Evolutionary conservation across 1,139 yeast species (phyloP), one percentile per base, ranked within the genome.

Genomic region (Meyerozyma elateridarum): DNA sequence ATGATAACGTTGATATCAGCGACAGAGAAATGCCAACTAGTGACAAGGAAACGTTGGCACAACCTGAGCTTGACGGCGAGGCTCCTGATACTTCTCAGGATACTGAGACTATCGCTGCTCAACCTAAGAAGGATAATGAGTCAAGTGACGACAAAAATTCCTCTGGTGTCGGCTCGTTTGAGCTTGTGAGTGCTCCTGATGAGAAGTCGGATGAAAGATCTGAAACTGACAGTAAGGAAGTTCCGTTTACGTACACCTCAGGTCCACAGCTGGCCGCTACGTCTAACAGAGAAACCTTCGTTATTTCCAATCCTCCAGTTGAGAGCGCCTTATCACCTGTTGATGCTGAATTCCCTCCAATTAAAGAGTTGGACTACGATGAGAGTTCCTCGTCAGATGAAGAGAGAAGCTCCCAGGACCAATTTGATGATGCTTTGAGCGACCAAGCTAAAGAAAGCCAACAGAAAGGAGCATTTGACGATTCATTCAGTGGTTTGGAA

Each of bases 261-360:
- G 27, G 18, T 13, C 8, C 18, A 9, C 18, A 24, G 2, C 27
- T 18, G 9, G 4, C 12, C 11, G 8, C 17, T 11, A n/a, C n/a
- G n/a, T 7, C 11, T 13, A 16, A 17, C 20, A 15, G 29, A 20
- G 28, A 22, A 24, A 37, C 49, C 1, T 43, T 41, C 30, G 37
- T 42, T 7, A 28, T 44, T 15, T 18, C 22, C 17, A 17, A 20
- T 16, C 28, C 28, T 5, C 15, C 26, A 9, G n/a, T 21, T 20
- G 25, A 18, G 15, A 20, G 25, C 20, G 21, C 16, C 6, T 8
- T 19, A 8, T 19, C 21, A n/a, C 24, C 29, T 12, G 32, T 41
- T 6, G 57, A 63, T 14, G 69, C 68, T 11, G 88, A 81, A 43
- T 81, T 81, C 53, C 91, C 91, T 8, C 85, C 91, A 19, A 77